phyloP scores from a whole-genome alignment of 2,329 filamentous ascomycete genomes.

The Herpotrichia juniperi region DNA sequence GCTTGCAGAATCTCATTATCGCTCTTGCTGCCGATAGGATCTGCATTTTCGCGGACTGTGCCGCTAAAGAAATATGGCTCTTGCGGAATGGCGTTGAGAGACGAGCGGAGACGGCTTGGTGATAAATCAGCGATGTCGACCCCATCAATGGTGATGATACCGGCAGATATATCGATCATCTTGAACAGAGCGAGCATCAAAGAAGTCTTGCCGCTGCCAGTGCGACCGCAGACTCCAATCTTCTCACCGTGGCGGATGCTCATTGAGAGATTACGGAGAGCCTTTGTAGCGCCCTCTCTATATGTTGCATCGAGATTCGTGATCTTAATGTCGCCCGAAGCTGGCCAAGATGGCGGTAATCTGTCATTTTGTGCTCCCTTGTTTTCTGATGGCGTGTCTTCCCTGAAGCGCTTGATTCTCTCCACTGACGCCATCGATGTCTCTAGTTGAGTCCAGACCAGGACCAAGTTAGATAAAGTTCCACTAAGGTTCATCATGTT shows the following conservation, averaged over 20 bases:
- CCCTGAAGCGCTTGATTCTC: constrained; percentile 55
- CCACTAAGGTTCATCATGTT: constrained; percentile 57
- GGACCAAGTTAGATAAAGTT: constrained; percentile 51
- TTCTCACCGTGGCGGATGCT: constrained; percentile 51
- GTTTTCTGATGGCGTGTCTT: constrained; percentile 33
- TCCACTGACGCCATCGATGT: constrained; percentile 60
- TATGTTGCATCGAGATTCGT: background rate
- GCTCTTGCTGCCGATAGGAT: constrained; percentile 7
- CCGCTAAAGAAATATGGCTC: constrained; percentile 46
- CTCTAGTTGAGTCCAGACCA: constrained; percentile 60
- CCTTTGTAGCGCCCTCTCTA: background rate
- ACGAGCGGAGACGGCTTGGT: constrained; percentile 46
- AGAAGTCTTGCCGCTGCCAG: constrained; percentile 51
- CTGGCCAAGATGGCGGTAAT: background rate
- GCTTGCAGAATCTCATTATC: constrained; percentile 9
- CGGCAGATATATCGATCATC: constrained; percentile 23
- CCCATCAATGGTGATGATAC: constrained; percentile 53
- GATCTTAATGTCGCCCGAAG: background rate
- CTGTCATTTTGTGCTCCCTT: too few species aligned
- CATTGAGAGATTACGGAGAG: constrained; percentile 34
- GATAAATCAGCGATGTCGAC: constrained; percentile 51
- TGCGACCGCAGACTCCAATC: constrained; percentile 57
- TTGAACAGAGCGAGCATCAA: constrained; percentile 16
- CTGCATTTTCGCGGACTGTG: constrained; percentile 14
- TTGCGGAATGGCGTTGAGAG: constrained; percentile 53